Base-by-base conservation (phyloP, 805 yeast species). In the Suhomyces tanzawaensis region DNA sequence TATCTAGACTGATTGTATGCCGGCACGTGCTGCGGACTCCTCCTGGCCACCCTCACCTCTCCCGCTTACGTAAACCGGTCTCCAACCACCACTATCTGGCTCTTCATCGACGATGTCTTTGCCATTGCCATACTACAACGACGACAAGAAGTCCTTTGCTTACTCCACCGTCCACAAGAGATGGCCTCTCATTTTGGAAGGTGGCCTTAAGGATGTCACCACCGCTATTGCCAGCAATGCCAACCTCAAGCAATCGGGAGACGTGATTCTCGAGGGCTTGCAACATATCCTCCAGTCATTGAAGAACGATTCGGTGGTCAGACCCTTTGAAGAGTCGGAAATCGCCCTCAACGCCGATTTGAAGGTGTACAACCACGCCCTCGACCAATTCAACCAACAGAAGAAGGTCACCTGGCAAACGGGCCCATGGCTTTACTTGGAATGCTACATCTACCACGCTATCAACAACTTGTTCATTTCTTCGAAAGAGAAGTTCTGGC, bases 401-500 rank as follows among this genome's bases (percentile, higher is more conserved):
- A 56, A 47, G 41, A 34, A 41, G 13, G 52, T 72, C 36, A 77
- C 85, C 12, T 93, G 97, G 97, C 64, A 69, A 32, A 71, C 82
- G 7, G 95, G 91, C 1, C 96, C 95, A 14, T 93, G 99, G 99
- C 66, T 93, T 37, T 83, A 73, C 53, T 68, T 84, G 29, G 99
- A 95, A 60, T 83, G 96, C 59, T 82, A 83, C 55, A 57, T 93
- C 41, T 93, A 93, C 64, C 79, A 95, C 42, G 59, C 70, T 43
- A 62, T 85, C 39, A 76, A 83, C 52, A 49, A 53, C 1, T 55
- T 59, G 25, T 69, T 82, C 51, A 33, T 56, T 18, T 36, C 41
- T 14, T 42, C 51, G 11, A 60, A 64, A 31, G 50, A 53, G 2
- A 64, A 60, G 29, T 45, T 45, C 40, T 80, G 82, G 82, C 46